phyloP scores from a whole-genome alignment of 495 filamentous ascomycete species.

The Echria macrotheca region DNA sequence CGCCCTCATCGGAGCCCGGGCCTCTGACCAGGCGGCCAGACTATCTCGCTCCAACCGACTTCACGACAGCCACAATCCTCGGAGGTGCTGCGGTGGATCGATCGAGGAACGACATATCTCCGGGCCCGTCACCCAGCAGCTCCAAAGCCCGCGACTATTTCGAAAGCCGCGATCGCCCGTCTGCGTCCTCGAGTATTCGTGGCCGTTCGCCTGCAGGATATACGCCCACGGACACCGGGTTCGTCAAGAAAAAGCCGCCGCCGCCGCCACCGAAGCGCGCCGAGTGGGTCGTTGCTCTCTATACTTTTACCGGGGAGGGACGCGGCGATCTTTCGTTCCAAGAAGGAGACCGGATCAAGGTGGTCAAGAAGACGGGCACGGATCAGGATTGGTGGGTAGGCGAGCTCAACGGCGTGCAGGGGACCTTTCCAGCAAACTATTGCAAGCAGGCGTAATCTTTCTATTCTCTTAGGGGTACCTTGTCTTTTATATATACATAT shows the following conservation, averaged over 20 bases:
- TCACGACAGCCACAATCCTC: slow-evolving; percentile 40
- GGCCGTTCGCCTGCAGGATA: slow-evolving; percentile 23
- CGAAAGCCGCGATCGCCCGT: slow-evolving; percentile 28
- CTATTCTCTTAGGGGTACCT: no score
- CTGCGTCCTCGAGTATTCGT: slow-evolving; percentile 32
- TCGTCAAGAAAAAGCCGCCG: slow-evolving; percentile 39
- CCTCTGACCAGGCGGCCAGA: slow-evolving; percentile 23
- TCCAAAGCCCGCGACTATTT: slow-evolving; percentile 48
- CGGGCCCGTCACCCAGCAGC: slow-evolving; percentile 19
- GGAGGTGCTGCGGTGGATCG: slow-evolving; percentile 25
- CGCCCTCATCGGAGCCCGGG: slow-evolving; percentile 13
- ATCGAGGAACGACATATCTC: slow-evolving; percentile 7
- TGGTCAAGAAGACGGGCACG: slow-evolving; percentile 77
- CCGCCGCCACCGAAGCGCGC: slow-evolving; percentile 65
- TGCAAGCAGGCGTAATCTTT: slow-evolving; percentile 37
- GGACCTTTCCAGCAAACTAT: slow-evolving; percentile 91
- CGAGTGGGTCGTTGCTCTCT: slow-evolving; percentile 73
- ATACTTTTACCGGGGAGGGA: slow-evolving; percentile 68
- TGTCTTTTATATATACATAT: no score
- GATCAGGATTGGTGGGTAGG: slow-evolving; percentile 96
- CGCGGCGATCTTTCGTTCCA: slow-evolving; percentile 72
- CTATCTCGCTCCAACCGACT: slow-evolving; percentile 40
- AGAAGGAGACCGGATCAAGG: slow-evolving; percentile 79
- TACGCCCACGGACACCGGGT: slow-evolving; percentile 22
- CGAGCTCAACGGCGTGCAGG: slow-evolving; percentile 66